These are phyloP conservation scores for Fusarium marasasianum DNA, from an alignment of 2,329 filamentous ascomycete genomes.

Conservation along the genomic window DNA sequence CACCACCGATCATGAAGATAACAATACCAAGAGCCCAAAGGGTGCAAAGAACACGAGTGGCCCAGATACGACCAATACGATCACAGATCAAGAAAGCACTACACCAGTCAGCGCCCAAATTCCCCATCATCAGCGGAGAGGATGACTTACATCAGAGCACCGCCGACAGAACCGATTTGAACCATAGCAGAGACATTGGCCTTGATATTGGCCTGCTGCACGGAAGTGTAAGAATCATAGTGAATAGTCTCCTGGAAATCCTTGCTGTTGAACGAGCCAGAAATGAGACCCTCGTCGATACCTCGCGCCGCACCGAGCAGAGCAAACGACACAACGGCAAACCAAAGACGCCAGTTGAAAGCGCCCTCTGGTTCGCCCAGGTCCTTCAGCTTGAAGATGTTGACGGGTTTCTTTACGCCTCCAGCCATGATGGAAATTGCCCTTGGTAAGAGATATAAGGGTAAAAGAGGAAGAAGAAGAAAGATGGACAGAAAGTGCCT, in stretches of 20 bases:
- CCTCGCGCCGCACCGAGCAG: slow-evolving; percentile 81
- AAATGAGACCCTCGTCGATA: slow-evolving; percentile 83
- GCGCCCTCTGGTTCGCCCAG: slow-evolving; percentile 74
- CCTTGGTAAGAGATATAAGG: background rate
- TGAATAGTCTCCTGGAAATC: slow-evolving; percentile 70
- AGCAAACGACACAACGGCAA: slow-evolving; percentile 77
- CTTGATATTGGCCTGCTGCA: slow-evolving; percentile 72
- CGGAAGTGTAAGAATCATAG: slow-evolving; percentile 61
- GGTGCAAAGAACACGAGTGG: slow-evolving; percentile 65
- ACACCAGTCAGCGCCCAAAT: background rate
- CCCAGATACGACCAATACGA: slow-evolving; percentile 70
- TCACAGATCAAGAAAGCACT: slow-evolving; percentile 69
- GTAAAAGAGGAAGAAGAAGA: too few relatives aligned
- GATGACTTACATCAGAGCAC: slow-evolving; percentile 64
- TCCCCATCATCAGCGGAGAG: background rate
- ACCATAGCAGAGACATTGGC: slow-evolving; percentile 85
- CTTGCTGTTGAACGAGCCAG: slow-evolving; percentile 73
- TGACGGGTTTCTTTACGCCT: slow-evolving; percentile 64
- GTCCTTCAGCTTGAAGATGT: slow-evolving; percentile 71
- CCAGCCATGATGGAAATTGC: slow-evolving; percentile 54
- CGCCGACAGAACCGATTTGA: slow-evolving; percentile 78
- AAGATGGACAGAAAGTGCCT: background rate
- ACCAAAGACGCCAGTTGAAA: slow-evolving; percentile 83
- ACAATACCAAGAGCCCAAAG: slow-evolving; percentile 67
- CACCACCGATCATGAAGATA: slow-evolving; percentile 64